Conservation (phyloP, 805 yeast genomes). For the Pichia nanzhaoensis region DNA sequence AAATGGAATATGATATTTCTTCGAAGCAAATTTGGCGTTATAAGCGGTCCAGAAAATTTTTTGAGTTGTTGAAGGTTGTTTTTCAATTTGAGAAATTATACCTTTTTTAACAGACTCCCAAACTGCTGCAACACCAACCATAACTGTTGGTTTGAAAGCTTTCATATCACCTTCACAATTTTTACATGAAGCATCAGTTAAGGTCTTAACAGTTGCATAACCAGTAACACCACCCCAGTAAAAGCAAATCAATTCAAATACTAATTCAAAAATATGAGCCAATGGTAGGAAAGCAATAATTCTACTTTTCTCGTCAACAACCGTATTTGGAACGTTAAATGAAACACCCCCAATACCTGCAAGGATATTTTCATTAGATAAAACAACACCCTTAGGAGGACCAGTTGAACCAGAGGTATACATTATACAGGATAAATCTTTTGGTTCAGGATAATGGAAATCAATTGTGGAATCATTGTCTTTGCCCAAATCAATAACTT, state of each 20-base stretch:
- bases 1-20: constrained; percentile 67
- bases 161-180: constrained; percentile 86
- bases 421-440: constrained; percentile 69
- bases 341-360: constrained; percentile 85
- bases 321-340: constrained; percentile 46
- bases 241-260: constrained; percentile 70
- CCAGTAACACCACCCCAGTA: constrained; percentile 91
- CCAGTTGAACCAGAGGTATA: constrained; percentile 87
- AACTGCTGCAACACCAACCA: constrained; percentile 99
- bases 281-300: constrained; percentile 86
- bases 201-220: constrained; percentile 88
- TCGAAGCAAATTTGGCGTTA: constrained; percentile 61
- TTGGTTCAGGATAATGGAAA: constrained; percentile 43
- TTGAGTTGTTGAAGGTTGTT: constrained; percentile 60
- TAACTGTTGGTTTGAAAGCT: constrained; percentile 81
- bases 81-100: constrained; percentile 64
- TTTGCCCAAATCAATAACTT: constrained; percentile 58
- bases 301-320: constrained; percentile 54
- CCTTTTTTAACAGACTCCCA: constrained; percentile 97
- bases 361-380: constrained; percentile 59
- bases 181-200: constrained; percentile 72
- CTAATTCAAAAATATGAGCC: constrained; percentile 93
- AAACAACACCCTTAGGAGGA: constrained; percentile 76
- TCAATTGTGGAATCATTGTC: constrained; percentile 36
- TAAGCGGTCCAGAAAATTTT: constrained; percentile 86